phyloP scores from a whole-genome alignment of 176 grass and related monocot genomes.

The Rhynchospora tenuis region DNA sequence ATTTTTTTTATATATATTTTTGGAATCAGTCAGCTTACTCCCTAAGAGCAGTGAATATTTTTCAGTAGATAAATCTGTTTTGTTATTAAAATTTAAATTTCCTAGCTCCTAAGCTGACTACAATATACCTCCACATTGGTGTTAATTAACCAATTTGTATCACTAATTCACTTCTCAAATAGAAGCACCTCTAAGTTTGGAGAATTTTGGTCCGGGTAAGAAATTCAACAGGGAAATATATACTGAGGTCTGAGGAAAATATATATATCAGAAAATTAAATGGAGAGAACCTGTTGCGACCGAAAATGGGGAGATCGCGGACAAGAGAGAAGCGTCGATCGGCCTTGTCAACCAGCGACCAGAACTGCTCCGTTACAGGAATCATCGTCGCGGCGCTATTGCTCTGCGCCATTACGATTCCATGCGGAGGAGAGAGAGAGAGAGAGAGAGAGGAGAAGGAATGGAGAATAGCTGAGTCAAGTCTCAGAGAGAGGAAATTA shows the following conservation, averaged over 20 bases:
- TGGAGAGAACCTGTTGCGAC: slow-evolving; percentile 38
- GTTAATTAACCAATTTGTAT: background rate
- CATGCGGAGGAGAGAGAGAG: background rate
- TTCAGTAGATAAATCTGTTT: background rate
- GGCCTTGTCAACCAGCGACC: slow-evolving; percentile 88
- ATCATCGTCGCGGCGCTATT: slow-evolving; percentile 22
- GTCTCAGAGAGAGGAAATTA: background rate
- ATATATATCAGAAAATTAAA: background rate
- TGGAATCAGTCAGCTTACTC: background rate
- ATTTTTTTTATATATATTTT: background rate
- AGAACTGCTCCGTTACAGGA: slow-evolving; percentile 69
- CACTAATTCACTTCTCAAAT: background rate
- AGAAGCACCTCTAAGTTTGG: background rate
- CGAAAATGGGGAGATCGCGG: slow-evolving; percentile 68
- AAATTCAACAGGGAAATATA: background rate
- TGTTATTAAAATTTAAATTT: background rate
- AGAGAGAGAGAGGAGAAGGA: background rate
- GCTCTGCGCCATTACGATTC: slow-evolving; percentile 16
- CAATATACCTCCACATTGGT: background rate
- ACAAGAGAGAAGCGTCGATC: slow-evolving; percentile 85
- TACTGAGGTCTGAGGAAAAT: background rate
- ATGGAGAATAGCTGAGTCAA: background rate
- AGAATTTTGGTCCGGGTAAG: background rate
- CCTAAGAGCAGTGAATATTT: background rate
- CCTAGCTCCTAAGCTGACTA: background rate